Base-by-base conservation (phyloP, 306 rosid genomes). In the Citrullus amarus region DNA sequence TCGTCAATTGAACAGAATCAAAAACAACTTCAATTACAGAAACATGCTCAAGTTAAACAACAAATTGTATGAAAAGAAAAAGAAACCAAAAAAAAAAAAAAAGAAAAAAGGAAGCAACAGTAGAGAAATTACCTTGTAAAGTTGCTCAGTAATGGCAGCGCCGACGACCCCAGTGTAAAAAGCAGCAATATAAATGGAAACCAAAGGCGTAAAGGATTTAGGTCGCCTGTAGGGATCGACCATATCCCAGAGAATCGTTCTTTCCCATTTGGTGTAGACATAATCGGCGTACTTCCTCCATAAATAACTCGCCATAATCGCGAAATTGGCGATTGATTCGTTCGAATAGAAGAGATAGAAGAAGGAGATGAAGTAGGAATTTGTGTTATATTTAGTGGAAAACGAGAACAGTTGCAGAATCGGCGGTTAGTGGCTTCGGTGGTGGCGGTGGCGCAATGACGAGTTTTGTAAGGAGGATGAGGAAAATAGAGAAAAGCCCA, bases 281-380 rank as follows among this genome's bases (percentile, higher is more conserved):
- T 95, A 92, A 14, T 91, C 97, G 9, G 99, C 91, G 76, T 95
- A 92, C 75, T 89, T 95, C 88, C 96, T 91, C 96, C 97, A 92
- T 16, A 90, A 74, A 78, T 83, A 89, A 84, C 87, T 91, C 61
- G 93, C 85, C 97, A 86, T 88, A 82, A 12, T 80, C 17, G 17
- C 5, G 17, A 41, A 74, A 72, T 5, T 18, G 25, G 2, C 18
- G 39, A 44, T 22, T 46, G 76, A 70, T 22, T 22, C 38, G n/a
- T 51, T 48, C 14, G 16, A 32, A 74, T 36, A 3, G 1, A 75
- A 38, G 3, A 12, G 20, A 43, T 18, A 50, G 8, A 4, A n/a
- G 79, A 76, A 76, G 50, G 6, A 75, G 65, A 9, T 34, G 48
- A 38, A 51, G 48, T 6, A 50, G 9, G 30, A 53, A 30, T 48